Percentiles rank a stretch among this genome's conserved stretches.
Evolutionary conservation across 1,284 basidiomycete genomes (phyloP).

Genomic region (Ustilago loliicola): DNA sequence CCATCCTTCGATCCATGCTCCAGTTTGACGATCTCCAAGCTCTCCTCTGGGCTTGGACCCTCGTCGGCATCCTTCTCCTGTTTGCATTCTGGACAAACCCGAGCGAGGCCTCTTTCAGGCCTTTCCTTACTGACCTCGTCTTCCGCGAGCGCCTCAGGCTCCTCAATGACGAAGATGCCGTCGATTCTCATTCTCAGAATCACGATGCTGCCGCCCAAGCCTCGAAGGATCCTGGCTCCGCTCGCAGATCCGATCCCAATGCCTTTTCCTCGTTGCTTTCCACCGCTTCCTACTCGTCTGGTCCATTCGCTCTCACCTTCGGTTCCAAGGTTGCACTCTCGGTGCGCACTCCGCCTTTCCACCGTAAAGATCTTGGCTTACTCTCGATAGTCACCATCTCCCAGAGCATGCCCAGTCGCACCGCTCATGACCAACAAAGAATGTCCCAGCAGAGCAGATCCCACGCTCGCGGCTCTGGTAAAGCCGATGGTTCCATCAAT

Average conservation of each 20-base stretch:
- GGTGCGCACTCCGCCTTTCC: constrained; percentile 90
- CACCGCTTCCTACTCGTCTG: constrained; percentile 28
- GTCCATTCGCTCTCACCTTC: constrained; percentile 79
- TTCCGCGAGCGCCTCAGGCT: constrained; percentile 92
- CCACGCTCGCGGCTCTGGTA: constrained; percentile 33
- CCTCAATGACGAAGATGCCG: constrained; percentile 71
- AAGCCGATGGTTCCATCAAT: constrained; percentile 42
- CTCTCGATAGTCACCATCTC: constrained; percentile 82
- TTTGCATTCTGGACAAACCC: constrained; percentile 91
- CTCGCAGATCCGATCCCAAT: constrained; percentile 27
- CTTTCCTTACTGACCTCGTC: constrained; percentile 93
- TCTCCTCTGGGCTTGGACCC: constrained; percentile 53
- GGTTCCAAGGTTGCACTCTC: constrained; percentile 77
- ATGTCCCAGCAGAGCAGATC: constrained; percentile 1
- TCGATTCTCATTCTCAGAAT: constrained; percentile 14
- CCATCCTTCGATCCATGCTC: constrained; percentile 40
- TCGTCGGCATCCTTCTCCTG: constrained; percentile 52
- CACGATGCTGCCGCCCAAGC: not conserved
- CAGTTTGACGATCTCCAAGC: constrained; percentile 47
- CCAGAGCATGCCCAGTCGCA: constrained; percentile 60
- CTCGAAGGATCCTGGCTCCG: constrained; percentile 3
- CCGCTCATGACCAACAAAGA: constrained; percentile 11
- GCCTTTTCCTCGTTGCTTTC: constrained; percentile 34
- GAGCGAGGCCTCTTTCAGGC: constrained; percentile 88
- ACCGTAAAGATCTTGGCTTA: constrained; percentile 84